Conservation (phyloP, 2,329 filamentous ascomycete genomes). For the Hypoxylon sp. region DNA sequence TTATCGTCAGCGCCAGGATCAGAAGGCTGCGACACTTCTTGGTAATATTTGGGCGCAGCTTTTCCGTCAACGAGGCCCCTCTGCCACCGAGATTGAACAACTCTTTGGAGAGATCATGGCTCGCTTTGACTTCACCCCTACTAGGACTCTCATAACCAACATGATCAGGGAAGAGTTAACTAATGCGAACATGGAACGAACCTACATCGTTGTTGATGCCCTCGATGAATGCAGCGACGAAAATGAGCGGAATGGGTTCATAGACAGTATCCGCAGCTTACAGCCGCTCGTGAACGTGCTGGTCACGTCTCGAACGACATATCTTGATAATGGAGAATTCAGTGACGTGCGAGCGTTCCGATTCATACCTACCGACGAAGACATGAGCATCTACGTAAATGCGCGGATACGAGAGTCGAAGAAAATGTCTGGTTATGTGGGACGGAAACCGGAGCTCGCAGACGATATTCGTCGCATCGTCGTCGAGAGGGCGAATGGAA, state of each 20-base stretch:
- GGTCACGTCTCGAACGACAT: slow-evolving; percentile 31
- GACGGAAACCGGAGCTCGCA: slow-evolving; percentile 26
- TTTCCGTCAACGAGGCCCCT: slow-evolving; percentile 34
- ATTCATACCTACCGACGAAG: slow-evolving; percentile 33
- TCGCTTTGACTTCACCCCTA: slow-evolving; percentile 34
- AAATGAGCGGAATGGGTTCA: slow-evolving; percentile 34
- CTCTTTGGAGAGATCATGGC: slow-evolving; percentile 32
- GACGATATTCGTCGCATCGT: slow-evolving; percentile 30
- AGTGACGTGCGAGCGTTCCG: slow-evolving; percentile 25
- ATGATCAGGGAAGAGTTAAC: slow-evolving; percentile 36
- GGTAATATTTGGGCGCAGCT: slow-evolving; percentile 39
- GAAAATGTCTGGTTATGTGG: slow-evolving; percentile 29
- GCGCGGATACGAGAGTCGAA: slow-evolving; percentile 36
- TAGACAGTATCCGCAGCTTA: slow-evolving; percentile 33
- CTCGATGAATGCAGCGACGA: slow-evolving; percentile 37
- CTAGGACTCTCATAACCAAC: slow-evolving; percentile 27
- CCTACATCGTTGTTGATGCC: slow-evolving; percentile 36
- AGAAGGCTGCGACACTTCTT: slow-evolving; percentile 33
- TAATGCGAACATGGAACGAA: slow-evolving; percentile 14
- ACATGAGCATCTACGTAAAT: slow-evolving; percentile 38
- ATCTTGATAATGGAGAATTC: slow-evolving; percentile 27
- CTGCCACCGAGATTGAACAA: slow-evolving; percentile 34
- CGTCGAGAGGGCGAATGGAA: slow-evolving; percentile 38
- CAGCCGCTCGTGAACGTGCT: slow-evolving; percentile 35
- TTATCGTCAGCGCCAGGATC: slow-evolving; percentile 39